Conservation (phyloP, 2,329 filamentous ascomycete species). For the Mollisiaceae sp. region DNA sequence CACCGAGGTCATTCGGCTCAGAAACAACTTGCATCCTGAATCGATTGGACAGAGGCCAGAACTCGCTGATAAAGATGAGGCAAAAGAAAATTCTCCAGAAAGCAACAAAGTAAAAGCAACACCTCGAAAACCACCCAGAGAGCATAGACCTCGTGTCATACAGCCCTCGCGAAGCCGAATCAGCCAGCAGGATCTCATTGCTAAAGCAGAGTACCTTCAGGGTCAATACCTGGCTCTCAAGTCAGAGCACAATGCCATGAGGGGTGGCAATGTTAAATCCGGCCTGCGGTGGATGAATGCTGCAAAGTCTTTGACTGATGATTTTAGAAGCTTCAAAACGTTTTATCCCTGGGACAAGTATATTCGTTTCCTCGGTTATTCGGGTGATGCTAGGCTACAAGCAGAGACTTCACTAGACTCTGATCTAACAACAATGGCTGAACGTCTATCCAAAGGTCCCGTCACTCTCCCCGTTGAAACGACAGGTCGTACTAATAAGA, state of each 20-base stretch:
- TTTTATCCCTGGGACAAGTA: constrained; percentile 73
- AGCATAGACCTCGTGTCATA: constrained; percentile 3
- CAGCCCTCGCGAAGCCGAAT: not conserved
- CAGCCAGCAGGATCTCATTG: constrained; percentile 22
- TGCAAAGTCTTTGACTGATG: constrained; percentile 63
- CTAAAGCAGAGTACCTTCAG: constrained; percentile 40
- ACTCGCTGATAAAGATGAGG: not conserved
- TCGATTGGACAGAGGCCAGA: constrained; percentile 32
- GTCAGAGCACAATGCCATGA: constrained; percentile 46
- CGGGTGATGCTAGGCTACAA: constrained; percentile 26
- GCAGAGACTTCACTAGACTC: constrained; percentile 38
- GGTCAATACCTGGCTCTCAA: constrained; percentile 48
- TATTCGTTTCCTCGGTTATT: constrained; percentile 58
- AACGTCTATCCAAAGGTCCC: constrained; percentile 38
- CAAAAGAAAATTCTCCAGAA: not conserved
- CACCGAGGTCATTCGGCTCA: constrained; percentile 73
- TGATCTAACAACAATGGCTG: constrained; percentile 39
- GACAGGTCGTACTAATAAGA: constrained; percentile 23
- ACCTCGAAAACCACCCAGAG: not conserved
- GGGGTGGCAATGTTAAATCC: constrained; percentile 34
- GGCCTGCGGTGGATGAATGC: constrained; percentile 60
- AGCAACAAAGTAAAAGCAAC: too few species aligned
- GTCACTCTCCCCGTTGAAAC: not conserved
- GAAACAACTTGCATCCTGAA: constrained; percentile 45
- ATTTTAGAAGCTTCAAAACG: constrained; percentile 66